A percentile compares a stretch with the other conserved stretches of the same genome.
Evolutionary conservation across 768 basidiomycete species (phyloP).

Genomic region (Trametes sanguinea): DNA sequence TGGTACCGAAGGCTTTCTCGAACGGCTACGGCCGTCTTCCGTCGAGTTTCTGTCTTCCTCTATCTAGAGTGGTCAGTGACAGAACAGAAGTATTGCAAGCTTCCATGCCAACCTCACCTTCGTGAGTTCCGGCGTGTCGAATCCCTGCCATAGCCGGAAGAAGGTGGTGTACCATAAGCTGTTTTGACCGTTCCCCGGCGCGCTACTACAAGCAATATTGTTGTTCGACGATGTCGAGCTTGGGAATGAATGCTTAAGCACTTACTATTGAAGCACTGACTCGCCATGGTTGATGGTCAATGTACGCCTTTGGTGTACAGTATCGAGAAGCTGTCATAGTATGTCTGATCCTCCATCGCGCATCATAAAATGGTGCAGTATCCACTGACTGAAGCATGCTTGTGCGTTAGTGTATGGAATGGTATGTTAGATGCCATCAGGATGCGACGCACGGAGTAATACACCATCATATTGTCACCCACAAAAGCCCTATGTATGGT

Average conservation of each 20-base stretch:
- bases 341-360: constrained; percentile 1
- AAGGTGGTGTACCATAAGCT: background rate
- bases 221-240: no score
- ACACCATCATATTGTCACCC: constrained; percentile 4
- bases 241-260: no score
- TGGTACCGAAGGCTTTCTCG: constrained; percentile 5
- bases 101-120: background rate
- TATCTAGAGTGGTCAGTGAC: background rate
- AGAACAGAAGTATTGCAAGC: no score
- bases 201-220: background rate
- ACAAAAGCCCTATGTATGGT: background rate
- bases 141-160: background rate
- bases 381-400: background rate
- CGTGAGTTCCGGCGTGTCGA: background rate
- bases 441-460: background rate
- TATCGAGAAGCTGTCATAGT: background rate
- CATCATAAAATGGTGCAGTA: background rate
- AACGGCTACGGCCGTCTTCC: background rate
- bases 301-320: background rate
- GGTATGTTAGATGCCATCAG: background rate
- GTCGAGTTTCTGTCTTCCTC: background rate
- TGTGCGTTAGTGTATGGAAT: background rate
- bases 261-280: background rate
- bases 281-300: background rate
- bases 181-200: background rate